A percentile compares a stretch with the other conserved stretches of the same genome.
Evolutionary conservation across 805 yeast genomes (phyloP).

Genomic region (Ogataea zsoltii): DNA sequence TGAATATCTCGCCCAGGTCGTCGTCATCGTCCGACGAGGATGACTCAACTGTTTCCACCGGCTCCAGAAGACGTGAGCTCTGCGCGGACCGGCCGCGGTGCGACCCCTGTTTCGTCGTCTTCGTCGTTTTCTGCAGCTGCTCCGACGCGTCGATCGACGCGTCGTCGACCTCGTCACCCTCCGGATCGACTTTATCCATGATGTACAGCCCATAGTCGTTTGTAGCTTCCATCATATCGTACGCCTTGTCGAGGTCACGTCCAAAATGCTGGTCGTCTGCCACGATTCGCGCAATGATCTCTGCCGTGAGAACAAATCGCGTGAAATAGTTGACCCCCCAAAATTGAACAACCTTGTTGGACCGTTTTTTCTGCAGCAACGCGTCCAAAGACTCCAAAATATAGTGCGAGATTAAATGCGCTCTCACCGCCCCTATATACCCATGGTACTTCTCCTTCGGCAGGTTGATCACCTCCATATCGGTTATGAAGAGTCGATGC

Average conservation of each 20-base stretch:
- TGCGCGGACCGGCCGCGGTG: neutral
- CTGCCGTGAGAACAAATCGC: constrained; percentile 63
- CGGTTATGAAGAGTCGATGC: constrained; percentile 44
- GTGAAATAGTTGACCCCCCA: constrained; percentile 62
- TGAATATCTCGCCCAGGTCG: constrained; percentile 9
- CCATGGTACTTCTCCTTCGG: constrained; percentile 57
- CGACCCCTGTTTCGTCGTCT: neutral
- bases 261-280: constrained; percentile 44
- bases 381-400: constrained; percentile 38
- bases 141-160: too few species aligned
- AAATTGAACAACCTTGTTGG: constrained; percentile 51
- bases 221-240: constrained; percentile 47
- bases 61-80: neutral
- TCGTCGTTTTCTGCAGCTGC: too few species aligned
- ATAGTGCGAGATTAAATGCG: constrained; percentile 46
- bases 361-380: constrained; percentile 32
- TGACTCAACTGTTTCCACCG: neutral
- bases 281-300: constrained; percentile 52
- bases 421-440: constrained; percentile 60
- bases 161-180: too few species aligned
- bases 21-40: constrained; percentile 7
- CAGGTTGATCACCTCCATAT: constrained; percentile 45
- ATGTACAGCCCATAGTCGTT: constrained; percentile 38
- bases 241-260: constrained; percentile 43
- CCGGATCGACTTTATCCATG: constrained; percentile 30